Percentiles rank a stretch among this genome's conserved stretches.
These are phyloP conservation scores for Cornus controversa DNA, from an alignment of 148 eudicot genomes.

Conservation along the genomic window DNA sequence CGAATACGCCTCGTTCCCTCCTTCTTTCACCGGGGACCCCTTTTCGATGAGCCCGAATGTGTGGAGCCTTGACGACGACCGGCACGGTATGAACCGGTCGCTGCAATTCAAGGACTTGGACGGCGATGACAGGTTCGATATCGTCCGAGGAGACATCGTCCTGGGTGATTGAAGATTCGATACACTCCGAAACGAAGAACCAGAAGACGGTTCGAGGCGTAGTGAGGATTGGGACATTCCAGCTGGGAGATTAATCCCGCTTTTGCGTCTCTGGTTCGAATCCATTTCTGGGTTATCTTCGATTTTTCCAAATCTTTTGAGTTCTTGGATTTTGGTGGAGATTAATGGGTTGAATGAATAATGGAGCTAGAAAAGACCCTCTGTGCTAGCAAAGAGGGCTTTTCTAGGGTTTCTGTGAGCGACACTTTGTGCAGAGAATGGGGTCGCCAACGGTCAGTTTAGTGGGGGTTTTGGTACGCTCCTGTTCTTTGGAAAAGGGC, in stretches of 20 bases:
- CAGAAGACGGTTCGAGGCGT: constrained; percentile 44
- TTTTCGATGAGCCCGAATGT: constrained; percentile 73
- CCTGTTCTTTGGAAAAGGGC: neutral
- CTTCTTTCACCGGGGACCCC: constrained; percentile 56
- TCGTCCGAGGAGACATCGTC: constrained; percentile 75
- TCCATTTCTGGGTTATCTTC: constrained; percentile 44
- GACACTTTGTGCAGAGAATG: neutral
- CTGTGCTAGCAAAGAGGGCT: constrained; percentile 7
- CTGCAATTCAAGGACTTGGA: constrained; percentile 58
- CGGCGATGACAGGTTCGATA: constrained; percentile 57
- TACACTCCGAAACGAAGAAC: constrained; percentile 10
- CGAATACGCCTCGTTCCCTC: constrained; percentile 70
- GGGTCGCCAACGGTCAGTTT: constrained; percentile 30
- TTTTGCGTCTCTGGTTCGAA: constrained; percentile 58
- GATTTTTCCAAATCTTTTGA: neutral
- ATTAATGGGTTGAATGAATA: neutral
- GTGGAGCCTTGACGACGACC: constrained; percentile 89
- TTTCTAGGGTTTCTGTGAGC: constrained; percentile 9
- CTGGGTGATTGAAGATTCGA: constrained; percentile 52
- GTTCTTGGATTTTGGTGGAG: neutral
- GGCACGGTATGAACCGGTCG: constrained; percentile 92
- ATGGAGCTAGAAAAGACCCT: constrained; percentile 2
- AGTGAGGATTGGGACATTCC: constrained; percentile 69
- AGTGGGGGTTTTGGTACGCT: neutral
- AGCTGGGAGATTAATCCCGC: constrained; percentile 82